Evolutionary conservation across 805 yeast species (phyloP).

Genomic region (Kuraishia piskuri): DNA sequence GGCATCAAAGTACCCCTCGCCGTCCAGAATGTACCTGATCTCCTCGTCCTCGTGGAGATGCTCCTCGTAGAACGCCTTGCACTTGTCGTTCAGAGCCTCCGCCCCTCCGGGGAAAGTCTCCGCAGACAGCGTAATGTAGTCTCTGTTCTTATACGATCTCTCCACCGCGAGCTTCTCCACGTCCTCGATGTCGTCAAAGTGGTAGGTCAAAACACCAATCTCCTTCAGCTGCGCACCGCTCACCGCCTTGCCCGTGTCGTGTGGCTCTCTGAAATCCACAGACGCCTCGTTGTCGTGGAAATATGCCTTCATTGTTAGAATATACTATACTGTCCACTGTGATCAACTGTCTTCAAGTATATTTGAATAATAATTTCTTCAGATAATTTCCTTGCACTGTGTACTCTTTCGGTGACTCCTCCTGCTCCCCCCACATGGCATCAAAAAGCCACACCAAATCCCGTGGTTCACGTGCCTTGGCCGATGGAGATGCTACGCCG

Average conservation of each 20-base stretch:
- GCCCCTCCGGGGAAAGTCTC: conserved; percentile 56
- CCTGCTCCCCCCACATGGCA: not conserved
- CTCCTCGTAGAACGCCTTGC: conserved; percentile 67
- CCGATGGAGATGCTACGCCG: too few species aligned
- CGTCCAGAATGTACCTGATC: conserved; percentile 81
- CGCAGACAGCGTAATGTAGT: conserved; percentile 52
- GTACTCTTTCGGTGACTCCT: too few species aligned
- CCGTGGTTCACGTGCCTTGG: not conserved
- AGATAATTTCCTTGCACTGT: too few species aligned
- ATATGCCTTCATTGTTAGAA: conserved; percentile 43
- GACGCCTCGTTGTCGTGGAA: conserved; percentile 56
- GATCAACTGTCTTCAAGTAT: not conserved
- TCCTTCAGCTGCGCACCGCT: conserved; percentile 36
- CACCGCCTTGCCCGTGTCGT: conserved; percentile 60
- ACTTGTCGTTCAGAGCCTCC: conserved; percentile 49
- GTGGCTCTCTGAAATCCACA: conserved; percentile 57
- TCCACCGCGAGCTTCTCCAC: conserved; percentile 62
- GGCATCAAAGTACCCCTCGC: conserved; percentile 89
- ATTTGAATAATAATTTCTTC: too few species aligned
- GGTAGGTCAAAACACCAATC: conserved; percentile 63
- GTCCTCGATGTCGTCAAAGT: conserved; percentile 38
- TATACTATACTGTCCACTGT: not conserved
- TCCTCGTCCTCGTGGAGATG: conserved; percentile 97
- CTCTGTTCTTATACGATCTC: conserved; percentile 75
- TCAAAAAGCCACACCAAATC: not conserved